Conservation (phyloP, 371 early-diverging fungal species). For the Mucor lusitanicus region DNA sequence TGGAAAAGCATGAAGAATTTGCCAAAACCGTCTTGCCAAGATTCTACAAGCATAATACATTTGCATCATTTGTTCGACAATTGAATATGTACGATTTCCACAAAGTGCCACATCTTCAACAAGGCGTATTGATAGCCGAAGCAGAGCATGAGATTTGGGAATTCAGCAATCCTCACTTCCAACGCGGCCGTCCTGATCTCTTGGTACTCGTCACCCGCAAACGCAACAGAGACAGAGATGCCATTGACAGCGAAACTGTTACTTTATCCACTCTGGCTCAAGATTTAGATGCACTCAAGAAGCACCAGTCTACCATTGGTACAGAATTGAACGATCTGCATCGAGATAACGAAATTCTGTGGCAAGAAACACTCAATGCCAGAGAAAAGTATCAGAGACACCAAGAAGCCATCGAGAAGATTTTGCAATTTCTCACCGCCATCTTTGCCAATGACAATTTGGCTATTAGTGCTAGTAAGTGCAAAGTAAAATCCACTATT, state of each 20-base stretch:
- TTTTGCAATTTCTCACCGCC: conserved; percentile 73
- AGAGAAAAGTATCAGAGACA: conserved; percentile 81
- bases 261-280: conserved; percentile 57
- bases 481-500: neutral
- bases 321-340: conserved; percentile 81
- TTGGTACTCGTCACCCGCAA: conserved; percentile 56
- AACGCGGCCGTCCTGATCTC: conserved; percentile 53
- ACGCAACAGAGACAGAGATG: conserved; percentile 48
- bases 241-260: conserved; percentile 30
- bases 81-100: conserved; percentile 92
- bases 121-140: conserved; percentile 69
- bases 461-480: conserved; percentile 20
- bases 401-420: conserved; percentile 90
- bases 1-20: conserved; percentile 75
- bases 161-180: conserved; percentile 58
- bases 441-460: conserved; percentile 48
- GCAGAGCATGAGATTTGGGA: conserved; percentile 66
- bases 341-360: conserved; percentile 65
- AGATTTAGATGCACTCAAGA: conserved; percentile 80
- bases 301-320: conserved; percentile 83
- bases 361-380: conserved; percentile 78
- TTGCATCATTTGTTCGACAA: conserved; percentile 93
- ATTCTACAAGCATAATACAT: conserved; percentile 93
- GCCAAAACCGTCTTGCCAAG: conserved; percentile 81
- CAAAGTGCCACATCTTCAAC: conserved; percentile 79